phyloP scores from a whole-genome alignment of 768 basidiomycete genomes.

The Lactarius evosmus region DNA sequence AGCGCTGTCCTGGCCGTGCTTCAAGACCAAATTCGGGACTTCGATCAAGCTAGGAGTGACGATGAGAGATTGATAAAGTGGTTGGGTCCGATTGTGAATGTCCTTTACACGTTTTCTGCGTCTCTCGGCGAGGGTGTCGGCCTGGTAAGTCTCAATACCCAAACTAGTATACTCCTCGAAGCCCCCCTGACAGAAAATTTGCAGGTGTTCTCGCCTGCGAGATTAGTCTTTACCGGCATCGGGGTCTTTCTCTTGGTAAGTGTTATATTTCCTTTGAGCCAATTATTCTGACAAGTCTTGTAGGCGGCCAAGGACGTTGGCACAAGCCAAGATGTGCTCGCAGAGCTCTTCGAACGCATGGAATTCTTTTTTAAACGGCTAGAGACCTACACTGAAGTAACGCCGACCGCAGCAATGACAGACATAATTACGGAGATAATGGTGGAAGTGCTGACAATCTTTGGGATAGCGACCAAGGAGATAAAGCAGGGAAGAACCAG shows the following conservation, averaged over 20 bases:
- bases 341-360: too few relatives aligned
- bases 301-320: neutral
- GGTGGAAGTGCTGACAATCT: too few relatives aligned
- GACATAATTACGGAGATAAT: too few relatives aligned
- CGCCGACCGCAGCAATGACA: too few relatives aligned
- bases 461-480: too few relatives aligned
- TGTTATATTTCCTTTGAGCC: neutral
- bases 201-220: neutral
- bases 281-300: neutral
- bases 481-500: too few relatives aligned
- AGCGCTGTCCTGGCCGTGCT: too few relatives aligned
- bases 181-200: neutral
- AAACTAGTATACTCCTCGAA: neutral
- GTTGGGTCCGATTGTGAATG: neutral
- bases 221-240: neutral
- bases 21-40: neutral
- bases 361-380: too few relatives aligned
- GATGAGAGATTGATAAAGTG: neutral
- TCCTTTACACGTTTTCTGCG: neutral
- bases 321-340: too few relatives aligned
- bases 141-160: neutral
- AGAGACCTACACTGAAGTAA: too few relatives aligned
- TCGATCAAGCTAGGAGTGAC: neutral
- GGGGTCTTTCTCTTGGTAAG: neutral
- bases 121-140: neutral